A percentile compares a stretch with the other conserved stretches of the same genome.
phyloP scores from a whole-genome alignment of 305 asterid genomes.

The Solanum hybrid region DNA sequence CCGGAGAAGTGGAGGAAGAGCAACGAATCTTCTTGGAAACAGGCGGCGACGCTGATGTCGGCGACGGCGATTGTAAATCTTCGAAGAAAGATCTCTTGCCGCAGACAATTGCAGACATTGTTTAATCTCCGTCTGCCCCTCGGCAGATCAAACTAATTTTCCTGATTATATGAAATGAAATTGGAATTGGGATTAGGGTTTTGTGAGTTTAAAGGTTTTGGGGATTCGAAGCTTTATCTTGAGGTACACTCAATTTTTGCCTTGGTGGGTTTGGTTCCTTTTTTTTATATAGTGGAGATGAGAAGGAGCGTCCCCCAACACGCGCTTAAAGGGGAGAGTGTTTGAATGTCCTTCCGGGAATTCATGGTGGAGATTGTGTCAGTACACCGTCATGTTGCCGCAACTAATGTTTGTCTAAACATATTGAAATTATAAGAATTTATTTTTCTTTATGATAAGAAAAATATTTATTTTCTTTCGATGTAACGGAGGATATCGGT shows the following conservation, averaged over 20 bases:
- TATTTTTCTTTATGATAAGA: background rate
- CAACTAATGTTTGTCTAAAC: background rate
- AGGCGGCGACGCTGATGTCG: conserved; percentile 43
- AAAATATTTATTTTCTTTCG: background rate
- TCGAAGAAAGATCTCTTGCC: conserved; percentile 84
- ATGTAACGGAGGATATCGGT: background rate
- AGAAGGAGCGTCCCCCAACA: background rate
- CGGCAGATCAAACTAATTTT: background rate
- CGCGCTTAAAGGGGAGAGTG: background rate
- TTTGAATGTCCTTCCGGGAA: background rate
- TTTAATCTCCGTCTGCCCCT: background rate
- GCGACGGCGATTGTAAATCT: conserved; percentile 49
- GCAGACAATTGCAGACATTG: conserved; percentile 69
- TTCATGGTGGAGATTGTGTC: background rate
- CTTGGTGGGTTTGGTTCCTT: background rate
- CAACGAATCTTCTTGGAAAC: conserved; percentile 59
- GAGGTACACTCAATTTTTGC: background rate
- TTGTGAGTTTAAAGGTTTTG: conserved; percentile 5
- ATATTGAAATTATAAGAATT: background rate
- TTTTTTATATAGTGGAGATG: background rate
- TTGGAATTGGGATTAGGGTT: conserved; percentile 25
- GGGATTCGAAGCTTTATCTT: conserved; percentile 31
- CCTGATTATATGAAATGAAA: background rate
- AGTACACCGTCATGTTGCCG: background rate
- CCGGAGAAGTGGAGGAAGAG: conserved; percentile 43